phyloP scores from a whole-genome alignment of 2,329 filamentous ascomycete genomes.

The Stagonosporopsis tanaceti region DNA sequence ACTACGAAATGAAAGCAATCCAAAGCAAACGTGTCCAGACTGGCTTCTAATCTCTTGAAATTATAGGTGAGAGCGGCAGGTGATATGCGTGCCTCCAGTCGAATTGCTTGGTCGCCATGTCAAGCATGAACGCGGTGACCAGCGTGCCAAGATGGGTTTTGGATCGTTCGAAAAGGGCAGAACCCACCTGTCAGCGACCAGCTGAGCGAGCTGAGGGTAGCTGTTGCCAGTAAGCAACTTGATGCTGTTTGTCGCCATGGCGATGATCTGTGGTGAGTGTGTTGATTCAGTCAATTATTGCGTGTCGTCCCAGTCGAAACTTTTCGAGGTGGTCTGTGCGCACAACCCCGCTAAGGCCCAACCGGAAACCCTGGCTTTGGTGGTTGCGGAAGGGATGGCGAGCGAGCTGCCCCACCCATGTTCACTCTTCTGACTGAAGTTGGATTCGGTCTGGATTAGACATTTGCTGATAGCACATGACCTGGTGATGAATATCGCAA shows the following conservation, averaged over 20 bases:
- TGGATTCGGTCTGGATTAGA: background rate
- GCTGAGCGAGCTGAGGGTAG: conserved; percentile 74
- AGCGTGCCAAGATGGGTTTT: conserved; percentile 21
- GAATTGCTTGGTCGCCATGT: background rate
- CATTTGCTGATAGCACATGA: background rate
- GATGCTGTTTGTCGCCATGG: conserved; percentile 76
- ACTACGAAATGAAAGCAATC: conserved; percentile 51
- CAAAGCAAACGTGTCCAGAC: conserved; percentile 72
- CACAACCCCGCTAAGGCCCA: conserved; percentile 12
- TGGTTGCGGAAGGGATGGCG: conserved; percentile 2
- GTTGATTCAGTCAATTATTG: conserved; percentile 22
- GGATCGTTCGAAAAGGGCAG: conserved; percentile 10
- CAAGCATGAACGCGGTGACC: conserved; percentile 3
- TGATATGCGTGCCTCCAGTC: background rate
- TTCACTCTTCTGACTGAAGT: background rate
- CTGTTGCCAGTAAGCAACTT: conserved; percentile 79
- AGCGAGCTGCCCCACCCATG: conserved; percentile 1
- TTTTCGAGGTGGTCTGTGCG: conserved; percentile 35
- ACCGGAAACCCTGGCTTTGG: background rate
- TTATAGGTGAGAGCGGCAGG: background rate
- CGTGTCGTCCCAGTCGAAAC: conserved; percentile 20
- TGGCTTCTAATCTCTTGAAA: conserved; percentile 47
- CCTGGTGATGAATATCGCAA: background rate
- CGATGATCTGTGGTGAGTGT: conserved; percentile 25
- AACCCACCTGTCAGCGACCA: conserved; percentile 71